Evolutionary conservation across 1,284 basidiomycete genomes (phyloP).

Genomic region (Ceratobasidium sp.): DNA sequence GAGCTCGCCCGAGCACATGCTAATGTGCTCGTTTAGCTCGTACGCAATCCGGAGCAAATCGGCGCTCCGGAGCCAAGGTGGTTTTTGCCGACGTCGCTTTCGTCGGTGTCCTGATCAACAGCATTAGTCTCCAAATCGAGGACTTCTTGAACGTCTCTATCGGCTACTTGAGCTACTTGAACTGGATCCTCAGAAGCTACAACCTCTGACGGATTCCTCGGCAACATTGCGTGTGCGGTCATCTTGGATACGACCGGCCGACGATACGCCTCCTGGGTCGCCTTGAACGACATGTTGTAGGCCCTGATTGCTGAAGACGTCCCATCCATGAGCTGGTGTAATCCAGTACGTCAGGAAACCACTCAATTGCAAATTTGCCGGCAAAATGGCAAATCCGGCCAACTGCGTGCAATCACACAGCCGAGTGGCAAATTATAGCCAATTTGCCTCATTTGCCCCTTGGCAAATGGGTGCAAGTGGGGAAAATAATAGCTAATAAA

Average conservation of each 20-base stretch:
- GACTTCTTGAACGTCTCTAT: neutral
- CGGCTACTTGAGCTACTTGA: neutral
- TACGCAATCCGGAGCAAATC: neutral
- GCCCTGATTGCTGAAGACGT: neutral
- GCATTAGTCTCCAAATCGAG: neutral
- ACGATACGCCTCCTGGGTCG: constrained; percentile 8
- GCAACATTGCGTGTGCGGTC: neutral
- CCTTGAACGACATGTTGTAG: neutral
- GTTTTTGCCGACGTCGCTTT: no score
- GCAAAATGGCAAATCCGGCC: no score
- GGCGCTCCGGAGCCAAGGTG: neutral
- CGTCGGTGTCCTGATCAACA: neutral
- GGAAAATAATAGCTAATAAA: no score
- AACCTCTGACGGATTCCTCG: neutral
- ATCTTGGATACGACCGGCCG: neutral
- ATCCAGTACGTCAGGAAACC: no score
- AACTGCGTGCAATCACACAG: no score
- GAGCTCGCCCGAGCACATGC: no score
- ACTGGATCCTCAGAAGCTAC: neutral
- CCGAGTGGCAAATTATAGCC: no score
- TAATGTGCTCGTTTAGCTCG: no score
- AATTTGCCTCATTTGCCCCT: no score
- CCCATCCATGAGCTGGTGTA: neutral
- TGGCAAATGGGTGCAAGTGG: no score
- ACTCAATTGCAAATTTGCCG: no score